These are phyloP conservation scores for Aristolochia contorta DNA, from an alignment of 164 flowering plant genomes.

Conservation along the genomic window DNA sequence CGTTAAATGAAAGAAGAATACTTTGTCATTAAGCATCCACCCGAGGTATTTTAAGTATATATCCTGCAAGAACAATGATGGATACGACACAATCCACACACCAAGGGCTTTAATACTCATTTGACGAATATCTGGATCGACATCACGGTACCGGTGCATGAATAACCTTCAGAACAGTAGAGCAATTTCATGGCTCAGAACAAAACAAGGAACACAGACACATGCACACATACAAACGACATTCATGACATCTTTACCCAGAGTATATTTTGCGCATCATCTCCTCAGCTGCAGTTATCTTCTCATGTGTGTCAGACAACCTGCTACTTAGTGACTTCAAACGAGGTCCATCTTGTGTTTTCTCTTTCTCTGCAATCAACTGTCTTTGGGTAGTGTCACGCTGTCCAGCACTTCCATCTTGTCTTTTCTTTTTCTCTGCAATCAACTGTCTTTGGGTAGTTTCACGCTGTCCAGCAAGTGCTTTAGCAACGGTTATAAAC, in stretches of 20 bases:
- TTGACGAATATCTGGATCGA: slow-evolving; percentile 85
- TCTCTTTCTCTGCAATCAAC: slow-evolving; percentile 88
- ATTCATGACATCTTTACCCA: slow-evolving; percentile 38
- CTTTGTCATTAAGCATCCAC: slow-evolving; percentile 98
- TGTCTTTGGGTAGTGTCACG: slow-evolving; percentile 96
- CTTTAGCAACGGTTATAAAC: slow-evolving; percentile 78
- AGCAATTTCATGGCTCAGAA: no score
- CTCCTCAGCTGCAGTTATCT: slow-evolving; percentile 63
- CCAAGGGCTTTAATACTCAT: slow-evolving; percentile 93
- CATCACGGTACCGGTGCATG: slow-evolving; percentile 94
- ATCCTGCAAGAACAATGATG: slow-evolving; percentile 88
- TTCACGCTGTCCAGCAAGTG: slow-evolving; percentile 79
- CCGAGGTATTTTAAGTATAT: slow-evolving; percentile 93
- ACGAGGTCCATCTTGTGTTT: slow-evolving; percentile 78
- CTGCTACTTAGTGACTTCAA: slow-evolving; percentile 82
- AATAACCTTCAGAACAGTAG: slow-evolving; percentile 56
- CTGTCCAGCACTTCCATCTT: slow-evolving; percentile 66
- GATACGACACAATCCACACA: slow-evolving; percentile 87
- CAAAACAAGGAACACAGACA: no score
- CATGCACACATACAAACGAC: no score
- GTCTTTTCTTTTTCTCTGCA: slow-evolving; percentile 79
- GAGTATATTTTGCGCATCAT: slow-evolving; percentile 94
- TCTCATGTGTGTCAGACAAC: slow-evolving; percentile 64
- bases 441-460: slow-evolving; percentile 93
- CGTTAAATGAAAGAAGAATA: slow-evolving; percentile 16